Conservation (phyloP, 805 yeast species). For the Wickerhamomyces kurtzmanii region DNA sequence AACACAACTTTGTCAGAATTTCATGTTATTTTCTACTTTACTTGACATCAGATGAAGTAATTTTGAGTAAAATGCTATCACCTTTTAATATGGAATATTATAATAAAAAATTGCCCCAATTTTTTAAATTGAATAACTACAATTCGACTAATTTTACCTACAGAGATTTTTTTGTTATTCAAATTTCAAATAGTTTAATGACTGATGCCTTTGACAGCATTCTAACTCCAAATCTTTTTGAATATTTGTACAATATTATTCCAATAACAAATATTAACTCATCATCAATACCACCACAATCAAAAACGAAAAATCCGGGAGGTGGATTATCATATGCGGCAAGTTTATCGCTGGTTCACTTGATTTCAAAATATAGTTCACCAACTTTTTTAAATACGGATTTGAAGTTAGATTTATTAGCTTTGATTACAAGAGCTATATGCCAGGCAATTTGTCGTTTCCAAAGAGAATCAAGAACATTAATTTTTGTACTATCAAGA, state of each 20-base stretch:
- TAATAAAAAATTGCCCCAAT: constrained; percentile 39
- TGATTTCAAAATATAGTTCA: constrained; percentile 20
- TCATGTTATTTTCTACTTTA: constrained; percentile 43
- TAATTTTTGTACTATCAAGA: constrained; percentile 37
- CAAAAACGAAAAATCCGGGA: constrained; percentile 17
- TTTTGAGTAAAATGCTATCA: constrained; percentile 30
- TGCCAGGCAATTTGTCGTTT: constrained; percentile 40
- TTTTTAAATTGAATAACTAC: constrained; percentile 31
- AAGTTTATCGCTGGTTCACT: constrained; percentile 32
- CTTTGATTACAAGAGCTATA: constrained; percentile 47
- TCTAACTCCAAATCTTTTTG: constrained; percentile 40
- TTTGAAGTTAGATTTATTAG: constrained; percentile 43
- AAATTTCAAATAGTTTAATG: constrained; percentile 33
- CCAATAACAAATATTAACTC: constrained; percentile 21
- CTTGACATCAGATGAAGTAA: constrained; percentile 29
- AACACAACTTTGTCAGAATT: constrained; percentile 33
- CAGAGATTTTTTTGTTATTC: constrained; percentile 54
- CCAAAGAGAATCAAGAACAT: constrained; percentile 42
- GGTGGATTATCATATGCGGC: constrained; percentile 45
- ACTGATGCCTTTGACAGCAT: constrained; percentile 22
- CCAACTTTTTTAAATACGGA: constrained; percentile 18
- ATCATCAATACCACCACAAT: constrained; percentile 17
- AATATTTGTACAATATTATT: constrained; percentile 52
- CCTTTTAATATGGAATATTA: constrained; percentile 34
- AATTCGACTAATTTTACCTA: constrained; percentile 35